Evolutionary conservation across 306 rosid species (phyloP), one percentile per base, ranked within the genome.

Genomic region (Lagenaria siceraria): DNA sequence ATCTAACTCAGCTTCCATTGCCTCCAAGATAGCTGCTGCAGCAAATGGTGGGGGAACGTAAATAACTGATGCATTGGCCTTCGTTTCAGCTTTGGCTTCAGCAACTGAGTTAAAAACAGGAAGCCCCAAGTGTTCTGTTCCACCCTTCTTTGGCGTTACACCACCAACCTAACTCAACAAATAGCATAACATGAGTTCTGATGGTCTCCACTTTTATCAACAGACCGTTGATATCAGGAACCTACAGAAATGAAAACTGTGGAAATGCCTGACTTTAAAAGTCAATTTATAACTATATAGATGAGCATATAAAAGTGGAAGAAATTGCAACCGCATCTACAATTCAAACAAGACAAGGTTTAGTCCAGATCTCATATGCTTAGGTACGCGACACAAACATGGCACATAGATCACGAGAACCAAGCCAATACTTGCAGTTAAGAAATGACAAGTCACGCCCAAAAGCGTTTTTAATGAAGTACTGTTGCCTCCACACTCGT

Each of bases 31-130:
- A 51, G 99, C 99, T 38, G 92, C 90, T 0, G 99, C 97, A 74
- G 99, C 99, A 81, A 96, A 96, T 27, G 99, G 97, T 3, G 99
- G 99, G 82, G 98, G 99, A 76, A 96, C 99, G 79, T 96, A 96
- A 54, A 96, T 83, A 64, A 92, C 99, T 0, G 99, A 88, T 65
- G 99, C 98, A 66, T 89, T 89, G 27, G 99, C 99, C 87, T 87
- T 96, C 4, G 99, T 92, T 70, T 96, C 98, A 33, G 96, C 91
- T 82, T 92, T 96, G 10, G 99, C 99, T 77, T 96, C 99, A 0
- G 98, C 97, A 42, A 96, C 98, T 14, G 88, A 35, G 82, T 96
- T 96, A 88, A 92, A 96, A 19, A 96, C 99, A 8, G 99, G 99
- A 77, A 96, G 98, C n/a, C 99, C 99, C 79, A 93, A 75, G 80